phyloP scores from a whole-genome alignment of 208 protist genomes.

The Novymonas esmeraldas region DNA sequence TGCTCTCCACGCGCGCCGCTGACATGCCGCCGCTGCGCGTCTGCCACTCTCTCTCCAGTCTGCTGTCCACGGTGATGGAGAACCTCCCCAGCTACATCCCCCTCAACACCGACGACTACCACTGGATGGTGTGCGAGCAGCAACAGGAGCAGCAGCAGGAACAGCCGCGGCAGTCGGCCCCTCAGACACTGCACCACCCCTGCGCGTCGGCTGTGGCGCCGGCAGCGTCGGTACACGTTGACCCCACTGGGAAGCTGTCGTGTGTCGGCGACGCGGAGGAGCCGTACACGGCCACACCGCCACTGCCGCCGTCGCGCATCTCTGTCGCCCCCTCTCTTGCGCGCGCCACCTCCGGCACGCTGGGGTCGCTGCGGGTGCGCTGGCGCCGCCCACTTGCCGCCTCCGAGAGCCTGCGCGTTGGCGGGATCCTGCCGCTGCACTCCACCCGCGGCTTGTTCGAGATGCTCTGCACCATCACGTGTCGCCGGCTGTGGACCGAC shows the following conservation, averaged over 20 bases:
- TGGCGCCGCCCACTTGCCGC: slow-evolving; percentile 32
- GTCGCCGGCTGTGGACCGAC: slow-evolving; percentile 32
- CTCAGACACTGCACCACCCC: too few relatives aligned
- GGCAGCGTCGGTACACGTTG: background rate
- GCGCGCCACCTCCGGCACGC: slow-evolving; percentile 6
- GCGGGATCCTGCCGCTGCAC: slow-evolving; percentile 38
- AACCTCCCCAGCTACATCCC: slow-evolving; percentile 18
- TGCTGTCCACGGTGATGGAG: slow-evolving; percentile 10
- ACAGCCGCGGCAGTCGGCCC: too few relatives aligned
- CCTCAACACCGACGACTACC: slow-evolving; percentile 20
- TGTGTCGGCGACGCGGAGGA: background rate
- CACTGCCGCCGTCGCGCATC: background rate
- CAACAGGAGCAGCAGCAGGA: slow-evolving; percentile 1
- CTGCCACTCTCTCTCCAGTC: slow-evolving; percentile 11
- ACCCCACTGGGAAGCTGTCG: too few relatives aligned
- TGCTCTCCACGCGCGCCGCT: background rate
- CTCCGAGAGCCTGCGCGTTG: slow-evolving; percentile 18
- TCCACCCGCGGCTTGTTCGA: slow-evolving; percentile 44
- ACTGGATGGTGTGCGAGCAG: slow-evolving; percentile 24
- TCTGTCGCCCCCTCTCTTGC: background rate
- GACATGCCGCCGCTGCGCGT: slow-evolving; percentile 9
- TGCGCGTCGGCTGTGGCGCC: too few relatives aligned
- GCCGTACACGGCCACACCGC: background rate
- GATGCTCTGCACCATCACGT: slow-evolving; percentile 44
- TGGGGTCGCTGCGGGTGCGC: slow-evolving; percentile 16